Evolutionary conservation across 495 filamentous ascomycete genomes (phyloP).

Genomic region (Hypoxylon fuscum): DNA sequence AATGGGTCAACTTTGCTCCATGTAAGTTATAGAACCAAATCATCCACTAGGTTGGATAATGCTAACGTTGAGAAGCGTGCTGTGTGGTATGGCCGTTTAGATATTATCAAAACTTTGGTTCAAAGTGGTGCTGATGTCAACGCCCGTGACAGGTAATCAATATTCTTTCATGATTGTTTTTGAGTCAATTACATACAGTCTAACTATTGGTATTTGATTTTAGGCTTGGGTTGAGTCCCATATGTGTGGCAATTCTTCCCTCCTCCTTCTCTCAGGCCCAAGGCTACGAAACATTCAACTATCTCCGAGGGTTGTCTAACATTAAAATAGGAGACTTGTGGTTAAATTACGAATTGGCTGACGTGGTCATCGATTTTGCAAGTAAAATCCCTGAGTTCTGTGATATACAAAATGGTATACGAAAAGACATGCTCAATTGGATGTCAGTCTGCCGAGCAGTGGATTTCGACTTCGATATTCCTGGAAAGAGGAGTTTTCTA

Average conservation of each 20-base stretch:
- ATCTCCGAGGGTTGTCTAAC: neutral
- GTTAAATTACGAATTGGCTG: neutral
- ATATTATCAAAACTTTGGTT: neutral
- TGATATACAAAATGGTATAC: too few species aligned
- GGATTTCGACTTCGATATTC: neutral
- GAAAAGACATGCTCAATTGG: neutral
- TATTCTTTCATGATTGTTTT: neutral
- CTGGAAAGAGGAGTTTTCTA: neutral
- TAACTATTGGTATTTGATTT: neutral
- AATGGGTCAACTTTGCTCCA: neutral
- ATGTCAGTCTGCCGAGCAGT: neutral
- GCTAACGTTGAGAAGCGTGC: neutral
- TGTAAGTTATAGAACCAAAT: neutral
- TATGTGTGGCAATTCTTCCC: neutral
- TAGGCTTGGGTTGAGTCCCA: neutral
- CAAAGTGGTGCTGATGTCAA: slow-evolving; percentile 4
- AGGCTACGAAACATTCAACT: neutral
- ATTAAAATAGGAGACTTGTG: neutral
- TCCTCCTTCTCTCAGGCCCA: neutral
- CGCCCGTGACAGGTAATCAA: neutral
- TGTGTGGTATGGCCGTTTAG: neutral
- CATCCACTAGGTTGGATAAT: neutral
- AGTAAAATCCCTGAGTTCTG: too few species aligned
- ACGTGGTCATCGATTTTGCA: too few species aligned
- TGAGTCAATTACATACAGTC: neutral